Conservation (phyloP, 371 early-diverging fungal genomes). For the Chytridiales sp. region DNA sequence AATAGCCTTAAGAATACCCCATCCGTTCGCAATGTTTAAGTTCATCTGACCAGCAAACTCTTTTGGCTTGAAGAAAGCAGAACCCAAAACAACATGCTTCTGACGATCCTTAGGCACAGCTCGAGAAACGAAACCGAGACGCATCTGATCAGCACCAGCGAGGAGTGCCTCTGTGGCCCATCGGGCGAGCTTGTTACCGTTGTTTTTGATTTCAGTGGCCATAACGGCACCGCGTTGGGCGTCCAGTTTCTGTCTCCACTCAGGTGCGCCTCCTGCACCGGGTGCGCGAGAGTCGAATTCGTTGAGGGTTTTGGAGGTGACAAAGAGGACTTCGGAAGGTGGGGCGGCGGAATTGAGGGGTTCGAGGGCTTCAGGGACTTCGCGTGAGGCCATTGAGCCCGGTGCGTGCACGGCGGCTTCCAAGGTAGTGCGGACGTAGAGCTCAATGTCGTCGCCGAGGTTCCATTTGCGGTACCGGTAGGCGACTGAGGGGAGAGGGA, state of each 20-base stretch:
- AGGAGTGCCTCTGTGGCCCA: slow-evolving; percentile 92
- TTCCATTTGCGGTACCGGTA: slow-evolving; percentile 81
- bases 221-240: slow-evolving; percentile 94
- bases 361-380: slow-evolving; percentile 7
- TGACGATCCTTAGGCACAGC: slow-evolving; percentile 73
- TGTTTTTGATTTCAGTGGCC: slow-evolving; percentile 97
- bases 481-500: slow-evolving; percentile 69
- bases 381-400: slow-evolving; percentile 28
- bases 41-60: slow-evolving; percentile 93
- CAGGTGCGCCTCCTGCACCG: slow-evolving; percentile 85
- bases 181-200: slow-evolving; percentile 90
- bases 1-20: slow-evolving; percentile 95
- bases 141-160: slow-evolving; percentile 85
- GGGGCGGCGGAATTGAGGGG: slow-evolving; percentile 8
- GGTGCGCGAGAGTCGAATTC: slow-evolving; percentile 88
- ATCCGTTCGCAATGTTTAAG: slow-evolving; percentile 77
- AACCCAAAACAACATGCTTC: slow-evolving; percentile 83
- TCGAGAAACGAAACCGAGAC: slow-evolving; percentile 78
- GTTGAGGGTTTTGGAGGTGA: slow-evolving; percentile 79
- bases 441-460: slow-evolving; percentile 52
- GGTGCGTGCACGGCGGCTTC: slow-evolving; percentile 72
- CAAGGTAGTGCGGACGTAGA: slow-evolving; percentile 88
- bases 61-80: slow-evolving; percentile 80
- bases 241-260: slow-evolving; percentile 95
- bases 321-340: slow-evolving; percentile 62